Evolutionary conservation across 805 yeast species (phyloP).

Genomic region (Hanseniaspora osmophila): DNA sequence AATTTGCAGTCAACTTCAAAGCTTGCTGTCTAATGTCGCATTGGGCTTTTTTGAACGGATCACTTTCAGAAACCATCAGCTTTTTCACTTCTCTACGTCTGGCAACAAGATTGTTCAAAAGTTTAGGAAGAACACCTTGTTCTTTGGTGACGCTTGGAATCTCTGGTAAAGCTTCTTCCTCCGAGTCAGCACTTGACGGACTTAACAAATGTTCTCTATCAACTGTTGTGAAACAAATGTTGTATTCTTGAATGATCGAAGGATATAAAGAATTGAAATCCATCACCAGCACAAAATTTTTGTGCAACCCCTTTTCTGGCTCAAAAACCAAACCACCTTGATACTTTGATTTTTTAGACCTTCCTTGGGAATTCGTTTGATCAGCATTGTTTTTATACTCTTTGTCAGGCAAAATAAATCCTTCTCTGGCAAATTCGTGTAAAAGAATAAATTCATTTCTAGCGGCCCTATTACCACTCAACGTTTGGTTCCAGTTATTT

Average conservation of each 20-base stretch:
- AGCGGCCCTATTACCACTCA: conserved; percentile 91
- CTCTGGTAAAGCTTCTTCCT: conserved; percentile 40
- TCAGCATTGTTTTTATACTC: conserved; percentile 28
- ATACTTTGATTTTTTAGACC: conserved; percentile 54
- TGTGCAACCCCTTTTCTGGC: conserved; percentile 89
- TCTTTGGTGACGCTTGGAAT: conserved; percentile 44
- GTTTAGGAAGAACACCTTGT: conserved; percentile 77
- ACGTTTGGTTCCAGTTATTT: conserved; percentile 90
- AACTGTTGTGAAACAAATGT: conserved; percentile 93
- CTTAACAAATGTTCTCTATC: conserved; percentile 34
- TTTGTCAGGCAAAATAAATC: conserved; percentile 81
- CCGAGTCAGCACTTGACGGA: conserved; percentile 28
- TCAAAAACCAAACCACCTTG: conserved; percentile 94
- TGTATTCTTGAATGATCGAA: conserved; percentile 90
- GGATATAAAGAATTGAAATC: conserved; percentile 97
- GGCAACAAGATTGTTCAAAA: conserved; percentile 69
- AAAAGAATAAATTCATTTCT: conserved; percentile 85
- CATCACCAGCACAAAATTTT: conserved; percentile 82
- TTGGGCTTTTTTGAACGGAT: conserved; percentile 56
- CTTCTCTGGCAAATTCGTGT: conserved; percentile 75
- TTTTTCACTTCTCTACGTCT: conserved; percentile 90
- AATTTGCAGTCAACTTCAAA: conserved; percentile 88
- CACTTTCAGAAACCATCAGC: conserved; percentile 60
- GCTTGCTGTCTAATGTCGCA: conserved; percentile 95
- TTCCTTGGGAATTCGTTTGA: conserved; percentile 27